Percentiles rank a stretch among this genome's conserved stretches.
Evolutionary conservation across 2,329 filamentous ascomycete species (phyloP).

Genomic region (Elsinoe fawcettii): DNA sequence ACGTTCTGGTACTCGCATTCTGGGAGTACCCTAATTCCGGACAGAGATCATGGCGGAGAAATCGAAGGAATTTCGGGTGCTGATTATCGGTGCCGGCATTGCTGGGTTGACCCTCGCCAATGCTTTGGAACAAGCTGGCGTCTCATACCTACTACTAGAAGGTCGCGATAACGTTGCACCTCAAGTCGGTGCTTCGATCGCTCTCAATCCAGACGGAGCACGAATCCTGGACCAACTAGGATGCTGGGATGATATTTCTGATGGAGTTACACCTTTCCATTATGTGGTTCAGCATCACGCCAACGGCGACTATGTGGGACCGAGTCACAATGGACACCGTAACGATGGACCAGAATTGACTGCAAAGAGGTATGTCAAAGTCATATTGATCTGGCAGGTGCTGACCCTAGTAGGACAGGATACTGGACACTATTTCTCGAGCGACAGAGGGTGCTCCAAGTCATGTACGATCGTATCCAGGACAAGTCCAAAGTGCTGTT

Average conservation of each 20-base stretch:
- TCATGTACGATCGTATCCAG: slow-evolving; percentile 21
- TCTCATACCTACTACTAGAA: slow-evolving; percentile 47
- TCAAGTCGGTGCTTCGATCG: slow-evolving; percentile 43
- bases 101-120: slow-evolving; percentile 42
- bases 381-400: neutral
- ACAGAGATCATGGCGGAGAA: neutral
- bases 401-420: slow-evolving; percentile 10
- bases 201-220: slow-evolving; percentile 36
- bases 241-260: slow-evolving; percentile 27
- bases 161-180: slow-evolving; percentile 36
- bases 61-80: slow-evolving; percentile 29
- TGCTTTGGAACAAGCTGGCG: slow-evolving; percentile 37
- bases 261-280: slow-evolving; percentile 9
- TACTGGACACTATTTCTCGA: slow-evolving; percentile 25
- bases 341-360: slow-evolving; percentile 1
- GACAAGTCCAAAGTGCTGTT: slow-evolving; percentile 19
- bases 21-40: neutral
- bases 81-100: slow-evolving; percentile 46
- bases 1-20: too few species aligned
- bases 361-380: neutral
- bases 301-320: neutral
- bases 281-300: neutral
- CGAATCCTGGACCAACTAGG: slow-evolving; percentile 47
- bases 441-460: slow-evolving; percentile 24
- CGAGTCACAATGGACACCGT: neutral